Evolutionary conservation across 345 rosid species (phyloP), one percentile per base, ranked within the genome.

Genomic region (Citrus sinensis): DNA sequence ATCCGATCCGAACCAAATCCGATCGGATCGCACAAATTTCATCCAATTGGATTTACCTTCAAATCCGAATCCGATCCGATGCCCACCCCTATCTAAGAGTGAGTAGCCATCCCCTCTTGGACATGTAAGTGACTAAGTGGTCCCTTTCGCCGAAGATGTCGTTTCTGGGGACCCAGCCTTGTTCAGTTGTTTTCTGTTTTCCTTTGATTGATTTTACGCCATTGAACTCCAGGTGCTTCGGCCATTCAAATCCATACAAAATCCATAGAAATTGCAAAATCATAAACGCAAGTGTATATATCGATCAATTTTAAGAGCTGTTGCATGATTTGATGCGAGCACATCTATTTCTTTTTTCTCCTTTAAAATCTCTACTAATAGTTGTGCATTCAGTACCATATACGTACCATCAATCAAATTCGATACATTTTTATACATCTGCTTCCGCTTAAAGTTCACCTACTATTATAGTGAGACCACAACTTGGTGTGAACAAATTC

Each of bases 181-280:
- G 59, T 51, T 70, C 3, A 32, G 51, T 13, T 13, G 51, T 13
- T 46, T 46, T 46, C 17, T 3, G 16, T n/a, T 19, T 14, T 61
- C 11, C 46, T 40, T 56, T 34, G 2, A 46, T 27, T 67, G 42
- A 72, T 19, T 66, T 56, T 30, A 46, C 32, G 39, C 71, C 58
- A 16, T 27, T 30, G 68, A 71, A 29, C 3, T 55, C 9, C 0
- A 51, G 24, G 30, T 49, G 35, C 27, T 9, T 7, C 9, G 51
- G 68, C 69, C 83, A 71, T 71, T 76, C 63, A 30, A 76, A 75
- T 76, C 73, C 77, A n/a, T 32, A 71, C 80, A 63, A 70, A 51
- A 59, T 75, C 54, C 59, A n/a, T 19, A 16, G 39, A 63, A 63
- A 63, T 62, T 40, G 46, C 73, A 35, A 66, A 76, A 34, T 25